Evolutionary conservation across 371 early-diverging fungal genomes (phyloP).

Genomic region (Neoconidiobolus thromboides): DNA sequence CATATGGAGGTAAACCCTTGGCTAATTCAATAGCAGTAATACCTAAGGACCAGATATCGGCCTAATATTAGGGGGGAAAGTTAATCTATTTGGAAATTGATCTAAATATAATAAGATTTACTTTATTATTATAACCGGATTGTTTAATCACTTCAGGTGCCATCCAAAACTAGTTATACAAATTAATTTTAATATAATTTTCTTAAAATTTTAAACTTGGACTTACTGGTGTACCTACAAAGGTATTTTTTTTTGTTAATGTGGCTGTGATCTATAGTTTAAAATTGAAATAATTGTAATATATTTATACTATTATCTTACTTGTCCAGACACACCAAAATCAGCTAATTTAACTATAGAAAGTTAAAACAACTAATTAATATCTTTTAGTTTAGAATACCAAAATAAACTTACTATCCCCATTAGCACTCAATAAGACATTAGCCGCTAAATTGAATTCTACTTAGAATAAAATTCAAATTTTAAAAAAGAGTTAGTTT

Average conservation of each 20-base stretch:
- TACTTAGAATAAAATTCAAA: background rate
- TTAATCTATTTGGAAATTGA: too few relatives aligned
- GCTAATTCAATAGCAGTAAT: slow-evolving; percentile 96
- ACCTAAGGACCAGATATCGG: slow-evolving; percentile 98
- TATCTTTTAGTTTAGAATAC: too few relatives aligned
- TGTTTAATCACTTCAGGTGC: slow-evolving; percentile 98
- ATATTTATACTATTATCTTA: slow-evolving; percentile 9
- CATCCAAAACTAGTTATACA: slow-evolving; percentile 81
- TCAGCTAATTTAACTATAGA: slow-evolving; percentile 79
- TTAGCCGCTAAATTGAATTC: slow-evolving; percentile 55
- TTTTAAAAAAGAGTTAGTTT: slow-evolving; percentile 1
- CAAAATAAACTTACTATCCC: slow-evolving; percentile 25
- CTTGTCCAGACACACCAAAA: slow-evolving; percentile 94
- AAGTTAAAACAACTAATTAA: background rate
- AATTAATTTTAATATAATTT: background rate
- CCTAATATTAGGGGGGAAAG: slow-evolving; percentile 12
- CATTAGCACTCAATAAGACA: slow-evolving; percentile 51
- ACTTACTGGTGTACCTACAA: slow-evolving; percentile 91
- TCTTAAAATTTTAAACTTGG: background rate
- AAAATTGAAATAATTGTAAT: background rate
- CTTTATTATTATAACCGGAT: slow-evolving; percentile 84
- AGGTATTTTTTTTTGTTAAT: slow-evolving; percentile 87
- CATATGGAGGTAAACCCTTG: slow-evolving; percentile 80
- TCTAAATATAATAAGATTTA: slow-evolving; percentile 2
- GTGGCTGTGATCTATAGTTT: slow-evolving; percentile 58